phyloP scores from a whole-genome alignment of 371 early-diverging fungal genomes.

The Apophysomyces variabilis region DNA sequence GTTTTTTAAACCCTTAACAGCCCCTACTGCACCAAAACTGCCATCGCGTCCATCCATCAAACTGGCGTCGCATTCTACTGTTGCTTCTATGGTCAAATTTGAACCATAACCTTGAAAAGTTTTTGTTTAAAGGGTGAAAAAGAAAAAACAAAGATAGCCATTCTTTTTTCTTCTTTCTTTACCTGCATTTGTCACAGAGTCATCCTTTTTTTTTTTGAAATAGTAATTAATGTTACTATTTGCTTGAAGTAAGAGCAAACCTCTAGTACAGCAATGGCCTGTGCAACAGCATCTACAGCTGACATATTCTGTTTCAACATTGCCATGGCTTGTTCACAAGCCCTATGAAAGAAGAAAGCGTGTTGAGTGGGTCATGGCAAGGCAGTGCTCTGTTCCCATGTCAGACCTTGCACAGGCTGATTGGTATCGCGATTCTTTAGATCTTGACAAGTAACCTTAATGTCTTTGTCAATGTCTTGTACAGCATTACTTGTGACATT shows the following conservation, averaged over 20 bases:
- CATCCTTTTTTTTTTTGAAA: conserved; percentile 34
- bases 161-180: background rate
- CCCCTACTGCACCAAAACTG: conserved; percentile 81
- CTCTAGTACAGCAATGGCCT: conserved; percentile 49
- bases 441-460: conserved; percentile 31
- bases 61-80: conserved; percentile 88
- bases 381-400: background rate
- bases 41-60: conserved; percentile 74
- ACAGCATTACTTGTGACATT: background rate
- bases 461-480: conserved; percentile 1
- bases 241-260: conserved; percentile 16
- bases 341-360: conserved; percentile 22
- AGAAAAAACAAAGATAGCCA: too few relatives aligned
- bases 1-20: conserved; percentile 69
- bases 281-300: conserved; percentile 34
- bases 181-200: conserved; percentile 57
- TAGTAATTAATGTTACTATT: background rate
- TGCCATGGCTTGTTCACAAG: conserved; percentile 36
- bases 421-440: conserved; percentile 50
- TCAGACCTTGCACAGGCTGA: conserved; percentile 51
- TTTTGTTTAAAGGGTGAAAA: background rate
- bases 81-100: conserved; percentile 76
- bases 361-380: background rate
- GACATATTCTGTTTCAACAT: conserved; percentile 23
- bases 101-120: conserved; percentile 61